Evolutionary conservation across 2,329 filamentous ascomycete genomes (phyloP), one percentile per base, ranked within the genome.

Genomic region (Colletotrichum abscissum): DNA sequence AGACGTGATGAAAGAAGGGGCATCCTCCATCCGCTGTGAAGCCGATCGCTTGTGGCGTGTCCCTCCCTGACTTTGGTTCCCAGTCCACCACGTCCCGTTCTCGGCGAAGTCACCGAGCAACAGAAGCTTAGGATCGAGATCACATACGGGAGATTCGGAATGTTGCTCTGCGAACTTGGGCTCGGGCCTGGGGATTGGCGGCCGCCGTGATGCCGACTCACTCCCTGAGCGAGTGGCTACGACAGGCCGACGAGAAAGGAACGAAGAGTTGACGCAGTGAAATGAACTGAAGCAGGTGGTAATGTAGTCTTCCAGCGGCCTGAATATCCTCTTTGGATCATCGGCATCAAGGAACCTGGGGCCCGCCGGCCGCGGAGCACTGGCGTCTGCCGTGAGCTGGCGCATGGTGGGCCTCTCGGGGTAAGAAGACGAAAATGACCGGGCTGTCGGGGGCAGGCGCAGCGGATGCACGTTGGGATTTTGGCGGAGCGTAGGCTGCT

Each of bases 71-170:
- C 56, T 57, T 78, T 88, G 86, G 62, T 88, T 88, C 1, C 92
- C 93, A 59, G 92, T 92, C 93, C 94, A 96, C 94, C 93, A 96
- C 8, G 89, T 90, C 2, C 93, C 94, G 78, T 97, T 97, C 79
- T 97, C 94, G 1, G 92, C 93, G 76, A 95, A 87, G 77, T 95
- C 90, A 2, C 93, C 94, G 2, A 95, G 81, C 7, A 95, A 85
- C 24, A 96, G 84, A 5, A 93, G 88, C 78, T 95, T 97, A 1
- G 92, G 90, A 79, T 97, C 94, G 24, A 95, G 82, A 63, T 94
- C 92, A 46, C 88, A 88, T 4, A 91, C 81, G 30, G 84, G 83
- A 56, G 82, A 80, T 72, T 83, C 84, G 68, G 82, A 80, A 75
- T 74, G 78, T 75, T 71, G 80, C 70, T 83, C 84, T 71, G 82